Conservation (phyloP, 305 asterid species). For the Fraxinus velutina region DNA sequence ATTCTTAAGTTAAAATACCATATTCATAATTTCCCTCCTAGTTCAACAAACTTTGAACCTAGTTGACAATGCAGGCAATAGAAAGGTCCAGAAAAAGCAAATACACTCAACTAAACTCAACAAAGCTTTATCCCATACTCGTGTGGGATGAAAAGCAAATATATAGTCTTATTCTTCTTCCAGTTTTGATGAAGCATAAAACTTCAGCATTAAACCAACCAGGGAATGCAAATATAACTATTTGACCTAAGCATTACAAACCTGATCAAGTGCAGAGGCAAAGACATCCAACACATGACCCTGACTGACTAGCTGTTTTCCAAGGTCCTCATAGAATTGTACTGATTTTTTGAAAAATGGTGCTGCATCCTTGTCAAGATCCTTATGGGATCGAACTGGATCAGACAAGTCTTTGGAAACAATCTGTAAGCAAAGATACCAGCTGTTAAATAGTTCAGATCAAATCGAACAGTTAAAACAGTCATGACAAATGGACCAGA, state of each 20-base stretch:
- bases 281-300: conserved; percentile 91
- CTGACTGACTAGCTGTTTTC: conserved; percentile 75
- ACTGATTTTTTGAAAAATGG: conserved; percentile 82
- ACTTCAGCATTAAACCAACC: not conserved
- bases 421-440: conserved; percentile 50
- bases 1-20: not conserved
- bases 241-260: conserved; percentile 28
- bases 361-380: conserved; percentile 94
- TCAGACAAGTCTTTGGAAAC: conserved; percentile 91
- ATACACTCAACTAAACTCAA: not conserved
- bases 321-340: conserved; percentile 70
- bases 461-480: conserved; percentile 13
- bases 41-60: not conserved
- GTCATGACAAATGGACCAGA: not conserved
- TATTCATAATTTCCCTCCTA: not conserved
- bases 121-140: not conserved
- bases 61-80: not conserved
- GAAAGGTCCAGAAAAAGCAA: conserved; percentile 4
- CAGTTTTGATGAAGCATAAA: not conserved
- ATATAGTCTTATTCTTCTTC: not conserved
- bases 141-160: not conserved
- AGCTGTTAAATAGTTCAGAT: conserved; percentile 13
- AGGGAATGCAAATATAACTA: not conserved
- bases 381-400: conserved; percentile 96
- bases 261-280: conserved; percentile 99